Percentiles rank a stretch among this genome's conserved stretches.
phyloP scores from a whole-genome alignment of 352 stramenopile genomes.

The Phytophthora rubi region DNA sequence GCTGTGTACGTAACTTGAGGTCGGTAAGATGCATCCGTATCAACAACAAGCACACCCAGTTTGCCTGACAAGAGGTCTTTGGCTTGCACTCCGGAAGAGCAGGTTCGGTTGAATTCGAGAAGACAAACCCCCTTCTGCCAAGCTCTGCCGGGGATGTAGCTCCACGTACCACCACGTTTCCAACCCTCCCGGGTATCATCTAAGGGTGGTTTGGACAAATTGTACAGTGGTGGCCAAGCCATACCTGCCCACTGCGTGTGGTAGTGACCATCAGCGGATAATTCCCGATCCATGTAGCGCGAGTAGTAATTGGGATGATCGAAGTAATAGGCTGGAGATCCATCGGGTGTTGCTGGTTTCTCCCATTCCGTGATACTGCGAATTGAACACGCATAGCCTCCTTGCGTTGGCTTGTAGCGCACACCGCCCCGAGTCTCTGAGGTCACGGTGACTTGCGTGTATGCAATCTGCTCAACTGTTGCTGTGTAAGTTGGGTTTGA shows the following conservation, averaged over 20 bases:
- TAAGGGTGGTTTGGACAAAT: conserved; percentile 74
- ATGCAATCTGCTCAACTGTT: conserved; percentile 63
- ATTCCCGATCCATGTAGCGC: conserved; percentile 93
- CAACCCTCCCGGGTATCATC: conserved; percentile 95
- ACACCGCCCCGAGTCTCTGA: conserved; percentile 46
- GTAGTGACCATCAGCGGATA: conserved; percentile 78
- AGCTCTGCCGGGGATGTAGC: conserved; percentile 47
- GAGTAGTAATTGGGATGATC: conserved; percentile 97
- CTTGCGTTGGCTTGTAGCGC: conserved; percentile 82
- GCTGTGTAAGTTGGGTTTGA: conserved; percentile 71
- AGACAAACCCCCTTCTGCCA: conserved; percentile 96
- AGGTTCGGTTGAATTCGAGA: conserved; percentile 92
- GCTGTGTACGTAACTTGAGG: conserved; percentile 82
- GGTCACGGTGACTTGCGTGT: conserved; percentile 49
- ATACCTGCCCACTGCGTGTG: conserved; percentile 93
- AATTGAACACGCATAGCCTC: conserved; percentile 95
- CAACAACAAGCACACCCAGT: conserved; percentile 66
- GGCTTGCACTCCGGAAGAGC: conserved; percentile 39
- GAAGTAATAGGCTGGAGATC: conserved; percentile 80
- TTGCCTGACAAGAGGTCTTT: conserved; percentile 47
- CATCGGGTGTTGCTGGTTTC: conserved; percentile 69
- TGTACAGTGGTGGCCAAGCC: conserved; percentile 92
- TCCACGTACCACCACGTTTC: conserved; percentile 85
- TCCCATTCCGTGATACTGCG: conserved; percentile 95
- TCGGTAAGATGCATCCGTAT: conserved; percentile 94